Percentiles rank a stretch among this genome's conserved stretches.
Conservation (phyloP, 2,329 filamentous ascomycete genomes). For the Dactylellina drechsleri region DNA sequence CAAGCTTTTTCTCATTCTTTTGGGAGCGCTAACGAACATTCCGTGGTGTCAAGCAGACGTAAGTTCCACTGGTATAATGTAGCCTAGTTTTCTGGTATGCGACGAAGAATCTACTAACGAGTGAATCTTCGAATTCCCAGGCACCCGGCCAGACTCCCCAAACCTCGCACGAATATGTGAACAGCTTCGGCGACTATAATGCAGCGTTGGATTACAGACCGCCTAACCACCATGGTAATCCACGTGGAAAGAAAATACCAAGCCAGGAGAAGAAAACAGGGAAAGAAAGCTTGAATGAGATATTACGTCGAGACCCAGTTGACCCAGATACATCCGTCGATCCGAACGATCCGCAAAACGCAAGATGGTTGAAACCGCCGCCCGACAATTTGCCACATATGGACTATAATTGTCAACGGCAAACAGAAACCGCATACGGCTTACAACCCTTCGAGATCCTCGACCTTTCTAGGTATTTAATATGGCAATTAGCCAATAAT, state of each 20-base stretch:
- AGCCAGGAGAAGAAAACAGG: too few relatives aligned
- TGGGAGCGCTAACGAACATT: too few relatives aligned
- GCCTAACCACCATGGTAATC: background rate
- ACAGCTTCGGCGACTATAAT: slow-evolving; percentile 4
- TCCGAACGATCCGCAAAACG: background rate
- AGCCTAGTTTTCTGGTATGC: too few relatives aligned
- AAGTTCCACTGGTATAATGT: too few relatives aligned
- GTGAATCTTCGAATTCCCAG: too few relatives aligned
- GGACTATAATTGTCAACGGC: slow-evolving; percentile 5
- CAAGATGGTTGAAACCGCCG: background rate
- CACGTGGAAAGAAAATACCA: background rate
- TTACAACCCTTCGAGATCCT: slow-evolving; percentile 3
- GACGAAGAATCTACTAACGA: too few relatives aligned
- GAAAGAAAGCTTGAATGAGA: too few relatives aligned
- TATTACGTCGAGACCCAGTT: too few relatives aligned
- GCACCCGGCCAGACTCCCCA: too few relatives aligned
- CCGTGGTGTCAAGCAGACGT: too few relatives aligned
- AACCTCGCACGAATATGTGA: too few relatives aligned
- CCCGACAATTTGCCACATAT: background rate
- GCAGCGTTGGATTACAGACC: background rate
- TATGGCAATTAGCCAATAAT: slow-evolving; percentile 35
- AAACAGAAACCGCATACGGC: background rate
- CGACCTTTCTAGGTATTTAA: slow-evolving; percentile 17
- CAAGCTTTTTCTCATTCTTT: too few relatives aligned
- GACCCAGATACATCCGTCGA: background rate